Evolutionary conservation across 495 filamentous ascomycete species (phyloP), one percentile per base, ranked within the genome.

Genomic region (Trichocladium uniseriatum): DNA sequence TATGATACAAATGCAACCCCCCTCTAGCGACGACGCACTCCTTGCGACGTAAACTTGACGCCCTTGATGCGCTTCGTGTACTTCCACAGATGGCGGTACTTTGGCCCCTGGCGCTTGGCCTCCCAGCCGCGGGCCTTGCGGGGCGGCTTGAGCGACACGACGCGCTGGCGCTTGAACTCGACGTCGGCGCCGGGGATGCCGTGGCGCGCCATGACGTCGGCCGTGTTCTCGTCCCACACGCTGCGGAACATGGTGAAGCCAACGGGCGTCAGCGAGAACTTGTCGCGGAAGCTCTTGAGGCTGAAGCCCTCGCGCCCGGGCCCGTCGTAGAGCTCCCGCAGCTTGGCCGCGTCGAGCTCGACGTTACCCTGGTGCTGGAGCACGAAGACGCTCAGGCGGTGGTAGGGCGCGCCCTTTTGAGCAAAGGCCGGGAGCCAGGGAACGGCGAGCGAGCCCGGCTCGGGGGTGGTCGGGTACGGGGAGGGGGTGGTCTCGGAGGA

Each of bases 321-420:
- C 21, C 43, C 51, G 24, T 53, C 56, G 56, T 73, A 75, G 3
- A 67, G 69, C 49, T 73, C 69, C 55, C 78, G 77, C n/a, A 89
- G 60, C 14, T 71, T 64, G 7, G 62, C 71, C 29, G 78, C 66
- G 58, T 94, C 81, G 36, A 95, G 55, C 1, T 65, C 67, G 48
- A 73, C 54, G 20, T 75, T 78, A 20, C 78, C 67, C 35, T 76
- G 71, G 69, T 99, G 92, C 68, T 90, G 75, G 28, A 97, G 71
- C 40, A 97, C 72, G 65, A 95, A 86, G 42, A 97, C 61, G 24
- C 79, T 77, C 31, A 94, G 74, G 43, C 92, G 84, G 69, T 96
- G 94, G 65, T 96, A 97, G 2, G 89, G 89, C 14, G 80, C 76
- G 40, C 92, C 92, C 71, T 88, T 94, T 61, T 96, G 87, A 2